Evolutionary conservation across 2,329 filamentous ascomycete genomes (phyloP).

Genomic region (Aureobasidium zeae): DNA sequence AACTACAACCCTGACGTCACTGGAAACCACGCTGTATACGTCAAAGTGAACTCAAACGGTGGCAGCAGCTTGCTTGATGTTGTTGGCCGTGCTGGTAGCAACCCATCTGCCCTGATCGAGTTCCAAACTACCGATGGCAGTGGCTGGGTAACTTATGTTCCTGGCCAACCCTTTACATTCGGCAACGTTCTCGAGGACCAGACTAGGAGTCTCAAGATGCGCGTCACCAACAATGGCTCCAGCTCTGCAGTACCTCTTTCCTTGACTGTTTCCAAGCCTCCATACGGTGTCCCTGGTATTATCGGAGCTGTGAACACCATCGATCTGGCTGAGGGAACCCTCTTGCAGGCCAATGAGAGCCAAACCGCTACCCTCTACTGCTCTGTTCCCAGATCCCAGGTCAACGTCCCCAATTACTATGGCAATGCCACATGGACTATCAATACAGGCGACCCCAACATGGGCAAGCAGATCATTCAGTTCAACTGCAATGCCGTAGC

Average conservation of each 20-base stretch:
- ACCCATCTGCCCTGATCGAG: conserved; percentile 44
- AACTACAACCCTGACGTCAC: conserved; percentile 39
- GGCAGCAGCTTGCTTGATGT: conserved; percentile 43
- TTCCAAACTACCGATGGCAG: conserved; percentile 46
- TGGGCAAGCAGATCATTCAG: conserved; percentile 45
- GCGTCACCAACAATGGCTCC: conserved; percentile 46
- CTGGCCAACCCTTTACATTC: conserved; percentile 42
- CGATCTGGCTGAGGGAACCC: conserved; percentile 49
- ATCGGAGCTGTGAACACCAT: conserved; percentile 47
- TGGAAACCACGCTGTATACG: conserved; percentile 43
- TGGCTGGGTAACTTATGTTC: conserved; percentile 42
- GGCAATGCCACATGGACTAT: conserved; percentile 46
- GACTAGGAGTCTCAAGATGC: conserved; percentile 40
- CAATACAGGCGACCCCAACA: conserved; percentile 46
- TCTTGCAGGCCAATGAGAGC: conserved; percentile 41
- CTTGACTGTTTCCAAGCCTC: conserved; percentile 53
- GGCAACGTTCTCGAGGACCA: conserved; percentile 48
- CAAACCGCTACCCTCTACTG: conserved; percentile 47
- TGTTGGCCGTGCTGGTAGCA: conserved; percentile 41
- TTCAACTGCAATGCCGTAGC: conserved; percentile 46
- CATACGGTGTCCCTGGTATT: conserved; percentile 47
- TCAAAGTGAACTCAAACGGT: conserved; percentile 43
- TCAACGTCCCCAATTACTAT: conserved; percentile 45
- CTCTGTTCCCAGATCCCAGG: conserved; percentile 44
- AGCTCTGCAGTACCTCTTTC: conserved; percentile 42